A percentile compares a stretch with the other conserved stretches of the same genome.
These are phyloP conservation scores for Keithomyces neogunnii DNA, from an alignment of 2,329 filamentous ascomycete genomes.

Conservation along the genomic window DNA sequence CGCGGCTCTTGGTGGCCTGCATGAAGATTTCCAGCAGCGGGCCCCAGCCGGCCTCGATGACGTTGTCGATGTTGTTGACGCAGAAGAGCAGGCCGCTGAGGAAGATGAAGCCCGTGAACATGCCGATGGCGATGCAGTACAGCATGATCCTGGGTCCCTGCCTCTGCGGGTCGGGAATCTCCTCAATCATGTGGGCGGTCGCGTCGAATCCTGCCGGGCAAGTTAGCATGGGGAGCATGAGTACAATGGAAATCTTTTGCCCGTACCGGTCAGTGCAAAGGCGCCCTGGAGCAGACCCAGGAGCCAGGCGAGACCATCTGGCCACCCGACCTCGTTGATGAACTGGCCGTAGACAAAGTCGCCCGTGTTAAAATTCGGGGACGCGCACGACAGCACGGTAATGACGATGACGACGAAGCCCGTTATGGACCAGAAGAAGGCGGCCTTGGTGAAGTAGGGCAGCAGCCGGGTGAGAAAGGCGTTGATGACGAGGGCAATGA, in stretches of 20 bases:
- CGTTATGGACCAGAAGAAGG: constrained; percentile 61
- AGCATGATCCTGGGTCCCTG: constrained; percentile 61
- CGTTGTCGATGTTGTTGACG: constrained; percentile 45
- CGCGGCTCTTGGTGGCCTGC: constrained; percentile 53
- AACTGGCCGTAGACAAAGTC: constrained; percentile 60
- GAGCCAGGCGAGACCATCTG: constrained; percentile 54
- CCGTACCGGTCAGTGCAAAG: constrained; percentile 32
- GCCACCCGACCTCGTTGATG: constrained; percentile 62
- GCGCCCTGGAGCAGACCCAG: constrained; percentile 45
- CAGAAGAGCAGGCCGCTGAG: constrained; percentile 57
- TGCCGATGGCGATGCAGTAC: constrained; percentile 54
- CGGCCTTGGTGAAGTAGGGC: constrained; percentile 57
- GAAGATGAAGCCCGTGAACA: constrained; percentile 55
- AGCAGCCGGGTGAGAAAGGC: constrained; percentile 49
- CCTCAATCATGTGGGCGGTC: constrained; percentile 43
- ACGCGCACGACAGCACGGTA: constrained; percentile 56
- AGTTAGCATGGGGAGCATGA: background rate
- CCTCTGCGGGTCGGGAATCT: constrained; percentile 48
- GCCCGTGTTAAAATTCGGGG: constrained; percentile 55
- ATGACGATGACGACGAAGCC: constrained; percentile 65
- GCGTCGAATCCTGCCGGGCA: constrained; percentile 33
- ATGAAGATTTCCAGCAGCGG: constrained; percentile 57
- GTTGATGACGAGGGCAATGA: constrained; percentile 55
- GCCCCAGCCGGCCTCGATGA: constrained; percentile 47
- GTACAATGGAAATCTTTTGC: background rate